phyloP scores from a whole-genome alignment of 2,329 filamentous ascomycete genomes.

The Trichophyton schoenleinii region DNA sequence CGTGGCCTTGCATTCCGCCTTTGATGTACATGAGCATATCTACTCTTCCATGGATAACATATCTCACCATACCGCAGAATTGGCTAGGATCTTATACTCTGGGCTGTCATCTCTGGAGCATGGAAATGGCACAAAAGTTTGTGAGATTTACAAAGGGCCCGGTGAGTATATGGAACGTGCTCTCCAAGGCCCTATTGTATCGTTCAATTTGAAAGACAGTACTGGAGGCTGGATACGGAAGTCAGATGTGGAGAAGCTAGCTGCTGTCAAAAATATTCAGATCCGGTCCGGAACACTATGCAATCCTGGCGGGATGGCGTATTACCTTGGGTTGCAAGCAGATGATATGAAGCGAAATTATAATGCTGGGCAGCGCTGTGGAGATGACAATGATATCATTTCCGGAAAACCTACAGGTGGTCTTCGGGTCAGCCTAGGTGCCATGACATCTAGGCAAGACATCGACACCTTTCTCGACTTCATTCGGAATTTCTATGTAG shows the following conservation, averaged over 20 bases:
- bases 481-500: slow-evolving; percentile 54
- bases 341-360: slow-evolving; percentile 80
- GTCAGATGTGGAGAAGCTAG: slow-evolving; percentile 76
- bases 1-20: slow-evolving; percentile 62
- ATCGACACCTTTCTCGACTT: slow-evolving; percentile 61
- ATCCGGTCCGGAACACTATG: slow-evolving; percentile 80
- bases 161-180: slow-evolving; percentile 31
- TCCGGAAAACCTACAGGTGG: slow-evolving; percentile 78
- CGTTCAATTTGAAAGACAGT: slow-evolving; percentile 67
- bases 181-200: slow-evolving; percentile 59
- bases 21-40: slow-evolving; percentile 54
- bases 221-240: slow-evolving; percentile 65
- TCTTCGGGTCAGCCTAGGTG: slow-evolving; percentile 72
- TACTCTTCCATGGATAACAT: slow-evolving; percentile 61
- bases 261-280: slow-evolving; percentile 65
- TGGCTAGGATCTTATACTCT: slow-evolving; percentile 48
- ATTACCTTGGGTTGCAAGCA: slow-evolving; percentile 57
- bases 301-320: slow-evolving; percentile 76
- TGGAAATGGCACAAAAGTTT: slow-evolving; percentile 53
- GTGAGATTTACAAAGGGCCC: slow-evolving; percentile 48
- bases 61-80: slow-evolving; percentile 55
- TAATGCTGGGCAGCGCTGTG: slow-evolving; percentile 72
- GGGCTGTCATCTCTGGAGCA: slow-evolving; percentile 53
- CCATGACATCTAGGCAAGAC: slow-evolving; percentile 72
- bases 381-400: slow-evolving; percentile 67